phyloP scores from a whole-genome alignment of 2,329 filamentous ascomycete genomes.

The Colletotrichum horii region DNA sequence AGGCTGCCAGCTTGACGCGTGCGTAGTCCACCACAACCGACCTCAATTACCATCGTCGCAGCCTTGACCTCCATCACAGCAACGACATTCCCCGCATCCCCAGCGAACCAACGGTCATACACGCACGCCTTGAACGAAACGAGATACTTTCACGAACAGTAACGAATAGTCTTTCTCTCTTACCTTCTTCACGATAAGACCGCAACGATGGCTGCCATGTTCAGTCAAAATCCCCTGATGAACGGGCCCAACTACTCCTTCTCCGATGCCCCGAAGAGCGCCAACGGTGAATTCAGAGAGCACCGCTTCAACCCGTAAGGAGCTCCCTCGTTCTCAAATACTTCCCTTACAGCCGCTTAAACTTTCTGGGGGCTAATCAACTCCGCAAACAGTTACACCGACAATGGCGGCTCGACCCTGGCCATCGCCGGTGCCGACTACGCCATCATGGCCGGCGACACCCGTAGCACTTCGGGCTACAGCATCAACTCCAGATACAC shows the following conservation, averaged over 20 bases:
- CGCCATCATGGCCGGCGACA: constrained; percentile 96
- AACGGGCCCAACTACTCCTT: constrained; percentile 75
- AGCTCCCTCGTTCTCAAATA: not conserved
- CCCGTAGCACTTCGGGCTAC: constrained; percentile 93
- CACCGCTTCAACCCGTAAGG: constrained; percentile 93
- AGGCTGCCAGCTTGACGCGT: constrained; percentile 59
- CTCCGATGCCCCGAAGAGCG: constrained; percentile 62
- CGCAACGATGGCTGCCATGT: constrained; percentile 66
- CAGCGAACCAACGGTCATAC: constrained; percentile 16
- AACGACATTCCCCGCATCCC: constrained; percentile 6
- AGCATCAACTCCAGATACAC: constrained; percentile 97
- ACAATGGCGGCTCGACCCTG: constrained; percentile 96
- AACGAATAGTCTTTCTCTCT: not conserved
- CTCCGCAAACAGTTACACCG: constrained; percentile 75
- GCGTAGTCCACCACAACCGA: constrained; percentile 26
- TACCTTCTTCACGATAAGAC: constrained; percentile 7
- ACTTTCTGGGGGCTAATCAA: not conserved
- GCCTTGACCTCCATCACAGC: constrained; percentile 12
- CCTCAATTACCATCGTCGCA: constrained; percentile 29
- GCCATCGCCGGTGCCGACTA: constrained; percentile 95
- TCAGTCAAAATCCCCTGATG: constrained; percentile 72
- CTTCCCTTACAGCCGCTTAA: not conserved
- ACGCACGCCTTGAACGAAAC: not conserved
- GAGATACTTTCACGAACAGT: not conserved
- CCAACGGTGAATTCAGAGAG: constrained; percentile 64